Evolutionary conservation across 1,284 basidiomycete species (phyloP).

Genomic region (Garcileccinum viscosum): DNA sequence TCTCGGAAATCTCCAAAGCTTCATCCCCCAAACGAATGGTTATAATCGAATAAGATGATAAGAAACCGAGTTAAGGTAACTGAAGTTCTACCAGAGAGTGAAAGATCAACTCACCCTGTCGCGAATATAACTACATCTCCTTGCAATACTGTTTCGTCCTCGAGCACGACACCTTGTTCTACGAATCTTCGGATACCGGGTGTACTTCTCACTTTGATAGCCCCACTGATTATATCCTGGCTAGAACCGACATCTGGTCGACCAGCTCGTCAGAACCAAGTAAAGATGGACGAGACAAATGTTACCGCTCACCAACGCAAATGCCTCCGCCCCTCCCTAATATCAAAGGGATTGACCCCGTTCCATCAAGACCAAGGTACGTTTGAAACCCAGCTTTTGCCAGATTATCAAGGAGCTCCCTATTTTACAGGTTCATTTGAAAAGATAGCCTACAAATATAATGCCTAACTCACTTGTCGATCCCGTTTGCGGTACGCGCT

Average conservation of each 20-base stretch:
- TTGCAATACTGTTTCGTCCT: slow-evolving; percentile 45
- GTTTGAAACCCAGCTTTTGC: slow-evolving; percentile 20
- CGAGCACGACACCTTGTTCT: slow-evolving; percentile 43
- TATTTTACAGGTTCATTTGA: slow-evolving; percentile 8
- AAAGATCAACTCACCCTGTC: slow-evolving; percentile 41
- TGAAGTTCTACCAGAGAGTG: background rate
- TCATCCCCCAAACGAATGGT: background rate
- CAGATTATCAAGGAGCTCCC: slow-evolving; percentile 47
- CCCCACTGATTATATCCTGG: background rate
- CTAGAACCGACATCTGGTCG: slow-evolving; percentile 28
- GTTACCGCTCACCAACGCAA: slow-evolving; percentile 42
- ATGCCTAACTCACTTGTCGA: slow-evolving; percentile 24
- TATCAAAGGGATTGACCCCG: slow-evolving; percentile 45
- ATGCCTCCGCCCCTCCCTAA: slow-evolving; percentile 46
- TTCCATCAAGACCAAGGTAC: slow-evolving; percentile 47
- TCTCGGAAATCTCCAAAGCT: slow-evolving; percentile 35
- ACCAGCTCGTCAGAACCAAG: background rate
- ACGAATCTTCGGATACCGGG: slow-evolving; percentile 39
- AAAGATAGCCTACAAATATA: background rate
- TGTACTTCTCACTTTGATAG: slow-evolving; percentile 1
- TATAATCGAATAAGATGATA: background rate
- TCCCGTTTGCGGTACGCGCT: slow-evolving; percentile 19
- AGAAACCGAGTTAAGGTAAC: background rate
- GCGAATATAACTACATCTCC: slow-evolving; percentile 55
- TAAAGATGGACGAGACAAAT: background rate